Evolutionary conservation across 1,139 yeast genomes (phyloP).

Genomic region (Geotrichum macrosporum): DNA sequence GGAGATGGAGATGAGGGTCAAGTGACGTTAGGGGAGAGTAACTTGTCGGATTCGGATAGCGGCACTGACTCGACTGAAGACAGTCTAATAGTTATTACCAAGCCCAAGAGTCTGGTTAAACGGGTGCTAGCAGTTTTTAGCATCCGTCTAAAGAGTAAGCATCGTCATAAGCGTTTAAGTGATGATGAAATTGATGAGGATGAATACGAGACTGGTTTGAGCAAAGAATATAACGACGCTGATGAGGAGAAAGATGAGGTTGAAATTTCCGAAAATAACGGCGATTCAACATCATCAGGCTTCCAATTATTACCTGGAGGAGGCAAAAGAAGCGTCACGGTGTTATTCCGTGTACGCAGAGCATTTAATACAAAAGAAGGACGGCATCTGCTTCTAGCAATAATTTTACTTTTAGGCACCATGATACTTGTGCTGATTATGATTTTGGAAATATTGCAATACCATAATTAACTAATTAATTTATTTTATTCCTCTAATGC

Average conservation of each 20-base stretch:
- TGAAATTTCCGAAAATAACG: too few species aligned
- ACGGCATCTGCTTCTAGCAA: constrained; percentile 2
- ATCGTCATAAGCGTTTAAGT: not conserved
- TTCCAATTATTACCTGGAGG: not conserved
- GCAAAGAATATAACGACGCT: constrained; percentile 1
- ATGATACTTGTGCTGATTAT: not conserved
- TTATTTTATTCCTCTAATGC: too few species aligned
- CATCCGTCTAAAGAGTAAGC: not conserved
- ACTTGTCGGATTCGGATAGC: not conserved
- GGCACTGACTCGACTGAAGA: constrained; percentile 4
- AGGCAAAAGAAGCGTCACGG: not conserved
- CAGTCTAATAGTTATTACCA: constrained; percentile 1
- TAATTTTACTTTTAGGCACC: constrained; percentile 1
- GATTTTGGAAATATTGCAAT: not conserved
- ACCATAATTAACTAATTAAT: too few species aligned
- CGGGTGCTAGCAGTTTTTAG: constrained; percentile 1
- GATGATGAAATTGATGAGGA: constrained; percentile 4
- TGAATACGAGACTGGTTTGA: not conserved
- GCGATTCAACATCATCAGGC: not conserved
- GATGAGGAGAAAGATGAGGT: not conserved
- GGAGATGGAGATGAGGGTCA: constrained; percentile 1
- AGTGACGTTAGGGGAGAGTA: not conserved
- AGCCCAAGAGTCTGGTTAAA: constrained; percentile 4
- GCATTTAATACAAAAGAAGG: not conserved
- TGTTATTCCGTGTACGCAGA: not conserved